phyloP scores from a whole-genome alignment of 148 eudicot genomes.

The Rhododendron mucronatum region DNA sequence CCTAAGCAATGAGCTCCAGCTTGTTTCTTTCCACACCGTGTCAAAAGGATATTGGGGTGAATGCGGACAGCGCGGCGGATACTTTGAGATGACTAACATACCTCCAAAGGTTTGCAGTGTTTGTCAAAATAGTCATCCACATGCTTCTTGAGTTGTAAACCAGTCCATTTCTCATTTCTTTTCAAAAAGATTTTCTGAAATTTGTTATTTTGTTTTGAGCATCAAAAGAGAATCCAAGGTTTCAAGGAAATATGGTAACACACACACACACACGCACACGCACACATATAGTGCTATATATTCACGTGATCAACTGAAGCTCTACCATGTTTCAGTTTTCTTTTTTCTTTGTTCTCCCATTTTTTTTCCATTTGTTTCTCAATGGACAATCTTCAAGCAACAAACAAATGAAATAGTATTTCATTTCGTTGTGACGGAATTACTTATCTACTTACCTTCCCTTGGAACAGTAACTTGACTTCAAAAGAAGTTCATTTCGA shows the following conservation, averaged over 20 bases:
- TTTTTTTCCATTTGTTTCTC: neutral
- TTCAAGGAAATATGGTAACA: neutral
- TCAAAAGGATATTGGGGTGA: constrained; percentile 98
- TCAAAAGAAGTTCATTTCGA: neutral
- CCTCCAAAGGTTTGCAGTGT: constrained; percentile 62
- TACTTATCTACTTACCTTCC: neutral
- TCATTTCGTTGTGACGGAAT: neutral
- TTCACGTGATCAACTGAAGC: neutral
- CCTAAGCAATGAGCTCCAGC: constrained; percentile 77
- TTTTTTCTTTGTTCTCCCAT: neutral
- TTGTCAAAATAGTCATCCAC: neutral
- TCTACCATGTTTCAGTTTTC: neutral
- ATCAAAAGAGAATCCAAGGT: neutral
- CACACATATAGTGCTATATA: neutral
- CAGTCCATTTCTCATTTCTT: neutral
- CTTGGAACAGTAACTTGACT: neutral
- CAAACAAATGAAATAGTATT: neutral
- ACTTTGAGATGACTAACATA: constrained; percentile 95
- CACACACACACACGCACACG: no score
- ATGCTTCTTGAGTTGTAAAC: neutral
- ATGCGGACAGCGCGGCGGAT: constrained; percentile 98
- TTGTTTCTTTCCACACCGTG: constrained; percentile 93
- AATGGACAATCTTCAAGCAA: neutral
- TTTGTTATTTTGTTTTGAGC: neutral
- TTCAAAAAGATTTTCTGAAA: neutral